Evolutionary conservation across 2,329 filamentous ascomycete species (phyloP).

Genomic region (Colletotrichum incanum): DNA sequence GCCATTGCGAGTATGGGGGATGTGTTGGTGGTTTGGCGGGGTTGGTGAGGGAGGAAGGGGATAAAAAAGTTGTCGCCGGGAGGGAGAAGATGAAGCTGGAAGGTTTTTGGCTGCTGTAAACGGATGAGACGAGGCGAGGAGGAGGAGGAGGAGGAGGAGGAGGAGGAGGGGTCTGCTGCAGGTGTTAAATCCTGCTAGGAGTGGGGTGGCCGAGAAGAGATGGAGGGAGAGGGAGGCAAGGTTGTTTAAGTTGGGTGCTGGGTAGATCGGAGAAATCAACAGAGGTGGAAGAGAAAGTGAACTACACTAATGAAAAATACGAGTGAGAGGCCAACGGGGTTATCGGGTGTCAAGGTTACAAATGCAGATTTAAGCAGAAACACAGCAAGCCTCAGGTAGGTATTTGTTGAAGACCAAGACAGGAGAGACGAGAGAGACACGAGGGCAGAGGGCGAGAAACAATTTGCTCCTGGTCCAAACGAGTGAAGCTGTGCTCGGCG

Average conservation of each 20-base stretch:
- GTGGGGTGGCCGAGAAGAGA: slow-evolving; percentile 17
- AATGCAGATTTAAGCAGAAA: slow-evolving; percentile 35
- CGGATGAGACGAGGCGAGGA: slow-evolving; percentile 15
- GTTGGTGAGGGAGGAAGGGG: slow-evolving; percentile 6
- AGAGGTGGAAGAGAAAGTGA: slow-evolving; percentile 8
- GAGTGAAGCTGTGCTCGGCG: slow-evolving; percentile 9
- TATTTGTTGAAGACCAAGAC: slow-evolving; percentile 41
- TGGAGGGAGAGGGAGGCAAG: neutral
- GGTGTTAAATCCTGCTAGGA: slow-evolving; percentile 37
- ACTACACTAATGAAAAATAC: slow-evolving; percentile 31
- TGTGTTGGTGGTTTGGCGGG: slow-evolving; percentile 3
- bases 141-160: neutral
- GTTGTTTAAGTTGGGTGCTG: slow-evolving; percentile 7
- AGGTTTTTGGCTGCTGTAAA: slow-evolving; percentile 1
- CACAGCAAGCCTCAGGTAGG: slow-evolving; percentile 32
- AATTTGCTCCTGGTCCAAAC: slow-evolving; percentile 34
- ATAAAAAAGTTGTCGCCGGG: neutral
- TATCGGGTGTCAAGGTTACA: slow-evolving; percentile 11
- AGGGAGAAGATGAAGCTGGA: slow-evolving; percentile 13
- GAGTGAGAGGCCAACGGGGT: slow-evolving; percentile 17
- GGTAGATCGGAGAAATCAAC: neutral
- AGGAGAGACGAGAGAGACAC: slow-evolving; percentile 22
- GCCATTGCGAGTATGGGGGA: slow-evolving; percentile 60
- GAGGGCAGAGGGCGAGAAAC: slow-evolving; percentile 30
- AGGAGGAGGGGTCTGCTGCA: slow-evolving; percentile 25